Base-by-base conservation (phyloP, 2,329 filamentous ascomycete species). In the Aureobasidium namibiae region DNA sequence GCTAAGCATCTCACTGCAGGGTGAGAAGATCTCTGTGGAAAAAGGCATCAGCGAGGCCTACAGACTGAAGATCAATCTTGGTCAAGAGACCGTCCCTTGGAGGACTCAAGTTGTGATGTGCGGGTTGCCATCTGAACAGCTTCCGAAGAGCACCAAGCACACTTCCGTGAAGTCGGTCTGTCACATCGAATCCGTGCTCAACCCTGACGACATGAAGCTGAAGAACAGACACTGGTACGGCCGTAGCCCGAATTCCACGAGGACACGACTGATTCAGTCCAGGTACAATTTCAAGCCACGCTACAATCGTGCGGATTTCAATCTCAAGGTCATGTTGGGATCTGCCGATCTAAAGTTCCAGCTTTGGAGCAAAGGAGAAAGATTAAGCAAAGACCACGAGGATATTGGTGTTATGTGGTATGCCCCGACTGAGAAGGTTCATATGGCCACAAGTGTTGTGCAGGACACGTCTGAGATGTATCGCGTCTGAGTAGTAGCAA, bases 61-160 rank as follows among this genome's bases (percentile, higher is more conserved):
- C n/a, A 46, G 56, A 2, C n/a, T 46, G 18, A 63, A 63, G 50
- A 49, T 63, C 10, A 23, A 31, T 33, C n/a, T 60, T 4, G 62
- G 63, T 14, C 16, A 36, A 6, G 61, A 64, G 29, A 23, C 33
- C 2, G 44, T 61, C 14, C 59, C 59, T 21, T 62, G 59, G 60
- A 50, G 53, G 8, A 62, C 63, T 1, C 42, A 46, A 13, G 59
- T 61, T 23, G 60, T 59, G 11, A 59, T 60, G 33, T 61, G 46
- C 18, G 29, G 45, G 3, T 18, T 42, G 14, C 38, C 29, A 11
- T 26, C 31, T 23, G 23, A 46, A 26, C 26, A 39, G 16, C 53
- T 61, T 13, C 60, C 56, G 34, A 38, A 36, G 18, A 61, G 49
- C 38, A 50, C 59, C 2, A 39, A 24, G 23, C 21, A 45, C 31